These are phyloP conservation scores for Hypoxylon sp. DNA, from an alignment of 2,329 filamentous ascomycete genomes.

Conservation along the genomic window DNA sequence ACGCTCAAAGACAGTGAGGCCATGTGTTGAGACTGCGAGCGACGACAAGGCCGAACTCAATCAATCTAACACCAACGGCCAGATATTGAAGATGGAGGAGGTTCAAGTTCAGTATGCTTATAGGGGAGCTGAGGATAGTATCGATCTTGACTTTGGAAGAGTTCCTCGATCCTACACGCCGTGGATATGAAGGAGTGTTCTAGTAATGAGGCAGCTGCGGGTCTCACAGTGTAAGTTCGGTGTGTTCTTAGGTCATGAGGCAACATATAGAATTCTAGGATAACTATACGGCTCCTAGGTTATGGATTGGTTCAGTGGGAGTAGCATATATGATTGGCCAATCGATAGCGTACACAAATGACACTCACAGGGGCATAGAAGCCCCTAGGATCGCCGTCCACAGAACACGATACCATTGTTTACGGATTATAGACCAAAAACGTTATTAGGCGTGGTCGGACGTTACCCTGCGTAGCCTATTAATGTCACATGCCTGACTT, in stretches of 20 bases:
- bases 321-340: no score
- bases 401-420: no score
- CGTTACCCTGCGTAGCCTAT: no score
- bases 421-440: no score
- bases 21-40: neutral
- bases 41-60: slow-evolving; percentile 22
- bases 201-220: neutral
- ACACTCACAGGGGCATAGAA: no score
- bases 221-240: neutral
- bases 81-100: slow-evolving; percentile 34
- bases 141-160: slow-evolving; percentile 17
- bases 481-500: no score
- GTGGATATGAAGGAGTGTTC: slow-evolving; percentile 20
- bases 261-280: neutral
- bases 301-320: no score
- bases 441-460: no score
- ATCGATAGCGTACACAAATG: no score
- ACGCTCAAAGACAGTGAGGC: slow-evolving; percentile 7
- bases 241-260: neutral
- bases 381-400: no score
- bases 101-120: slow-evolving; percentile 26
- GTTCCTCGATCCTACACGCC: slow-evolving; percentile 23
- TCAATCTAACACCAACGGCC: neutral
- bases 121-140: slow-evolving; percentile 6
- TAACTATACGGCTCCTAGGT: neutral